Evolutionary conservation across 495 filamentous ascomycete species (phyloP), one percentile per base, ranked within the genome.

Genomic region (Tuber aestivum): DNA sequence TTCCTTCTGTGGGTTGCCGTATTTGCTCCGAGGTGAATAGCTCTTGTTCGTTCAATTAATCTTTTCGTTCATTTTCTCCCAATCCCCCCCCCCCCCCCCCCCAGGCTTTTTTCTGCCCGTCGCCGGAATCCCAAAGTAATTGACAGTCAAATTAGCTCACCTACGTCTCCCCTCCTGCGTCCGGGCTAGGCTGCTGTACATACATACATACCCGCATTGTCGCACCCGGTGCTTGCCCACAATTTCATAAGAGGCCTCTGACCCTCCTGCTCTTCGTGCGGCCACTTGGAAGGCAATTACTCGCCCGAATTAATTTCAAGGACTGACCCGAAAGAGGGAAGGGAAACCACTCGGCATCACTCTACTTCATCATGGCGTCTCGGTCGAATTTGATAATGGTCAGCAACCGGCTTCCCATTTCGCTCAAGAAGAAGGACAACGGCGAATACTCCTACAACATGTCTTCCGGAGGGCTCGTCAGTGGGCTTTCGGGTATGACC

Each of bases 391-490:
- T 98, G 65, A 91, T 97, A 50, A 90, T 98, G 69, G 89, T 97
- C 79, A 97, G 95, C 20, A 98, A 98, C 77, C 92, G 95, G 69
- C 88, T 97, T 18, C 95, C 95, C 8, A 97, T 97, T 83, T 97
- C 94, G 70, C 94, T 98, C 84, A 97, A 97, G 85, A 90, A 93
- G 76, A 90, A 90, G 45, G 92, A 96, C 48, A 92, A 95, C 86
- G 91, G 91, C 72, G 84, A 84, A 71, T 98, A 97, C 85, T 88
- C 90, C 77, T 96, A 97, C 84, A 92, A 90, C 83, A 97, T 97
- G 92, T 97, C 94, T 21, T 97, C 95, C 10, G 95, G 95, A 74
- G 95, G 95, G 21, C 88, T 99, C 50, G 94, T 99, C 72, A 97
- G 92, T 50, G 95, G 94, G 1, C 84, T 99, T 72, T 94, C 91